Percentiles rank a stretch among this genome's conserved stretches.
Evolutionary conservation across 192 early-diverging fungal species (phyloP).

Genomic region (Chytriomyces sp.): DNA sequence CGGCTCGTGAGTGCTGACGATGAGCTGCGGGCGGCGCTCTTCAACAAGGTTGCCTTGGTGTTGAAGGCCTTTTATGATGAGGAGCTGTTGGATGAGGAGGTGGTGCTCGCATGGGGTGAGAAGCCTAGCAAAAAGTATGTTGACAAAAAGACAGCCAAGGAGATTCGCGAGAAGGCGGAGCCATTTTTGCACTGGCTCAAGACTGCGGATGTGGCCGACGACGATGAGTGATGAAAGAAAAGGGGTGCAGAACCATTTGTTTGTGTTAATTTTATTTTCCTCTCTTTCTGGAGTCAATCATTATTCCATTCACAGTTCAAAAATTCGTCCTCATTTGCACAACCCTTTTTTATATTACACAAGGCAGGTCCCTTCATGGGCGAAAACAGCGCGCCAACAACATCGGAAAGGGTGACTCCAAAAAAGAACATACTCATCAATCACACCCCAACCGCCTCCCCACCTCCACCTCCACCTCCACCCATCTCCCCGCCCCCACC

Average conservation of each 20-base stretch:
- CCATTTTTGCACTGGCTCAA: conserved; percentile 90
- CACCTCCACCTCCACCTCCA: conserved; percentile 3
- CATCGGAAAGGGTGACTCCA: background rate
- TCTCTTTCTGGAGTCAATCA: background rate
- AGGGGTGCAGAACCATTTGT: background rate
- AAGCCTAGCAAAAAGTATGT: conserved; percentile 84
- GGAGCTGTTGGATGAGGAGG: conserved; percentile 91
- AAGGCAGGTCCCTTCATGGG: background rate
- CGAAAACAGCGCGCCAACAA: background rate
- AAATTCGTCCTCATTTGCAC: background rate
- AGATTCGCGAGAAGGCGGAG: conserved; percentile 80
- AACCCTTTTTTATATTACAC: background rate
- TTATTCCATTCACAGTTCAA: background rate
- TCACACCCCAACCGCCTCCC: background rate
- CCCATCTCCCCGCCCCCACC: background rate
- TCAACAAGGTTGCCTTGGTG: conserved; percentile 62
- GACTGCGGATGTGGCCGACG: conserved; percentile 82
- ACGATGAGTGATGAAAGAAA: conserved; percentile 38
- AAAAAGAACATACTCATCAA: background rate
- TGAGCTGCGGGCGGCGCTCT: conserved; percentile 52
- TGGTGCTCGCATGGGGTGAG: conserved; percentile 86
- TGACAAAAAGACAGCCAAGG: conserved; percentile 75
- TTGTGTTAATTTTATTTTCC: background rate
- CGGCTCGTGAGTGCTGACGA: conserved; percentile 66
- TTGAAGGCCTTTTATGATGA: conserved; percentile 89